These are phyloP conservation scores for Penicillium steckii DNA, from an alignment of 495 filamentous ascomycete species.

Conservation along the genomic window DNA sequence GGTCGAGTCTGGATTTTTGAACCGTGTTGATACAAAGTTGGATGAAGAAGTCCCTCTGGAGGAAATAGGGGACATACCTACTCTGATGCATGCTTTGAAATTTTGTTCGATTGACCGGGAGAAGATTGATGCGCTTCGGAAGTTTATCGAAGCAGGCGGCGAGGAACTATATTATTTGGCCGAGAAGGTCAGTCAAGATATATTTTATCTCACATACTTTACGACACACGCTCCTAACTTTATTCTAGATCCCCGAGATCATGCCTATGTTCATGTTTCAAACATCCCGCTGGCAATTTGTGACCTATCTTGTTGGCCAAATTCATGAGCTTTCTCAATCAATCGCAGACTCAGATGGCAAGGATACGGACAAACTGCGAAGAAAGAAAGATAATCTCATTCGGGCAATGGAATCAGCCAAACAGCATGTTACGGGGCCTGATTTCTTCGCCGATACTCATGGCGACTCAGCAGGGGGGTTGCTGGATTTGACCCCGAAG, in stretches of 20 bases:
- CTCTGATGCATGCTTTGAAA: slow-evolving; percentile 63
- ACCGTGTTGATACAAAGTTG: slow-evolving; percentile 23
- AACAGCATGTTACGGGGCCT: slow-evolving; percentile 34
- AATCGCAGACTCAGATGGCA: slow-evolving; percentile 18
- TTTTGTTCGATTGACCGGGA: slow-evolving; percentile 79
- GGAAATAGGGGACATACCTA: slow-evolving; percentile 64
- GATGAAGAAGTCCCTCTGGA: slow-evolving; percentile 41
- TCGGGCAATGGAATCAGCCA: slow-evolving; percentile 34
- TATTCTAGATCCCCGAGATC: slow-evolving; percentile 67
- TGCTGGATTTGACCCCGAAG: slow-evolving; percentile 34
- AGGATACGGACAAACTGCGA: slow-evolving; percentile 29
- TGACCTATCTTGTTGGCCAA: slow-evolving; percentile 61
- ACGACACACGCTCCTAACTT: too few species aligned
- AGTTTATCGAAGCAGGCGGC: slow-evolving; percentile 74
- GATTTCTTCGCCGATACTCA: slow-evolving; percentile 31
- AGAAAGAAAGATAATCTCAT: slow-evolving; percentile 43
- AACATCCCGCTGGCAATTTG: slow-evolving; percentile 73
- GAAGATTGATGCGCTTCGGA: slow-evolving; percentile 76
- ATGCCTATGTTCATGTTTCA: slow-evolving; percentile 89
- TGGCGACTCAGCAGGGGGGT: slow-evolving; percentile 15
- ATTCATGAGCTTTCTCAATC: slow-evolving; percentile 49
- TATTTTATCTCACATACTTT: neutral
- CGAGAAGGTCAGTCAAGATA: slow-evolving; percentile 48
- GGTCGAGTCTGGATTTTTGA: slow-evolving; percentile 34
- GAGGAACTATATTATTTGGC: slow-evolving; percentile 79